Base-by-base conservation (phyloP, 2,329 filamentous ascomycete species). In the Ophiocordyceps unilateralis region DNA sequence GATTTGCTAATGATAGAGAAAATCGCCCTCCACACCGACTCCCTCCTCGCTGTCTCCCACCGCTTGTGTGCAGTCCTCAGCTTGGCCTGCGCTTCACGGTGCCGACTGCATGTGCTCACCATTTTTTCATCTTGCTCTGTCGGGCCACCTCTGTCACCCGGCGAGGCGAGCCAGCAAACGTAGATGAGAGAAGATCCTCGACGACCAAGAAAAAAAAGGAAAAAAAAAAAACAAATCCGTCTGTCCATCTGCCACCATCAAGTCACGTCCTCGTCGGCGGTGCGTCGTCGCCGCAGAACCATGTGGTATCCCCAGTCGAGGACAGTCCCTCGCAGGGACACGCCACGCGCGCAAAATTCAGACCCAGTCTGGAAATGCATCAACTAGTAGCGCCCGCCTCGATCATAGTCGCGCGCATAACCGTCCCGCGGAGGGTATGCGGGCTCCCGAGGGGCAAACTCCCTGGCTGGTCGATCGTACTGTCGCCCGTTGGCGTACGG, bases 401-500 rank as follows among this genome's bases (percentile, higher is more conserved):
- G 64, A 30, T 68, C 64, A 53, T 74, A 73, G 41, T 70, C 68
- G 46, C 66, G 66, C 42, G 62, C 53, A 49, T 67, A 66, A 24
- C 58, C 62, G 37, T 62, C 59, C 20, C 60, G 63, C 41, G 49
- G 46, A 24, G 65, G 62, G 39, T 63, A 63, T 42, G 55, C 53
- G 22, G 57, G 54, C 41, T 62, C 60, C 38, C 60, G 54, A 52
- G 55, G 78, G 71, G 46, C 66, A 63, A 54, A 62, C 41, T 74
- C 71, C 37, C 70, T 63, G 9, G 70, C 63, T 28, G 69, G 68
- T 17, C 72, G 69, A 43, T 76, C 72, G 49, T 78, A 78, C 3
- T 72, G 68, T 23, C 60, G 61, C 38, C 73, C 71, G 49, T 72
- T 74, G 50, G 62, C 65, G 52, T 81, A 81, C 40, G 74, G 73